phyloP scores from a whole-genome alignment of 1,284 basidiomycete species.

The Wolfiporia cocos region DNA sequence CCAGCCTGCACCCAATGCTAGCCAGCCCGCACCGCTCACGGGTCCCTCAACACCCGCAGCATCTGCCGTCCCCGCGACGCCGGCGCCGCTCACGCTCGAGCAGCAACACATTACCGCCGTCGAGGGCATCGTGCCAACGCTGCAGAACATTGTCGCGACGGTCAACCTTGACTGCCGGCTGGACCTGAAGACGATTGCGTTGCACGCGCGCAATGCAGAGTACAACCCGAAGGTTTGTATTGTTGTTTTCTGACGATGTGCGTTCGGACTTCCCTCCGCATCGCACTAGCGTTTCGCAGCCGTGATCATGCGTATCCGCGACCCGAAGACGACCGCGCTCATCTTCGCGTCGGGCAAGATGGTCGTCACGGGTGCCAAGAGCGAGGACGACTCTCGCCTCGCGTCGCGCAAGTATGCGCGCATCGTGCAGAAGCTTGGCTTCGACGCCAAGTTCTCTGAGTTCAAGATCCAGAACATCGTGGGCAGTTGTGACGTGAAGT shows the following conservation, averaged over 20 bases:
- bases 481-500: conserved; percentile 97
- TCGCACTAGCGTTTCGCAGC: conserved; percentile 93
- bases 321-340: conserved; percentile 98
- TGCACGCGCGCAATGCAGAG: conserved; percentile 98
- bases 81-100: conserved; percentile 72
- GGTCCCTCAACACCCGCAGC: conserved; percentile 49
- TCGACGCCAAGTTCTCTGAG: conserved; percentile 99
- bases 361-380: conserved; percentile 99
- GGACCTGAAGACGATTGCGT: conserved; percentile 97
- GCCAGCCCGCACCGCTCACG: conserved; percentile 30
- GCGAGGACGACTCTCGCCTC: conserved; percentile 94
- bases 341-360: conserved; percentile 99
- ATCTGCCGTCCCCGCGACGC: conserved; percentile 47
- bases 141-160: conserved; percentile 99
- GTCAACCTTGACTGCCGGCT: conserved; percentile 97
- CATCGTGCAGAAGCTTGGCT: conserved; percentile 99
- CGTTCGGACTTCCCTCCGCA: conserved; percentile 59
- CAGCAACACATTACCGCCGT: conserved; percentile 92
- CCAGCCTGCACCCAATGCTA: conserved; percentile 16
- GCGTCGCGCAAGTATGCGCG: conserved; percentile 99
- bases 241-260: conserved; percentile 36
- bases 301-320: conserved; percentile 99
- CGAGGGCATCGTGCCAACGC: conserved; percentile 90
- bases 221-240: conserved; percentile 98
- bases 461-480: conserved; percentile 99